Evolutionary conservation across 768 basidiomycete genomes (phyloP).

Genomic region (Tubosaeta brunneosetosa): DNA sequence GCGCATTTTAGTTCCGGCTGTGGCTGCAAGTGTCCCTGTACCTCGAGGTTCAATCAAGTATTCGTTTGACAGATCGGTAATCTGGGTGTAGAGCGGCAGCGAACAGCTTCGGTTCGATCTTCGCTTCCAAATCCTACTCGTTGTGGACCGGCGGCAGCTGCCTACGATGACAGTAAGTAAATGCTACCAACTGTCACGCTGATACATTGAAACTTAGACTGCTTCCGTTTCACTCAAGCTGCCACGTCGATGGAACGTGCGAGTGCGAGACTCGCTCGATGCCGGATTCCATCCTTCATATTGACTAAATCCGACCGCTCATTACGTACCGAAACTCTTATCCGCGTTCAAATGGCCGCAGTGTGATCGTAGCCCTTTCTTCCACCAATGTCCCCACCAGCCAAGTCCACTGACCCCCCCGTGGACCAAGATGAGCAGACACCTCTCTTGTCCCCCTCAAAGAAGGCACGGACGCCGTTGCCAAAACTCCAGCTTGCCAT

Average conservation of each 20-base stretch:
- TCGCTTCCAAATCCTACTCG: background rate
- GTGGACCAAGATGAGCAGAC: conserved; percentile 10
- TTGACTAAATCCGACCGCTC: background rate
- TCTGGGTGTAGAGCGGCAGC: background rate
- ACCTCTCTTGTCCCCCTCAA: conserved; percentile 6
- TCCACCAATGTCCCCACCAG: background rate
- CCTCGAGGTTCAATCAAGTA: no score
- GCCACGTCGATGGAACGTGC: background rate
- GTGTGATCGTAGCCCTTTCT: background rate
- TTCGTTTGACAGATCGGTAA: no score
- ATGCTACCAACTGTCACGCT: no score
- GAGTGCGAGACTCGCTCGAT: background rate
- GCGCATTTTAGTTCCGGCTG: no score
- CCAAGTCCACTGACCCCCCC: background rate
- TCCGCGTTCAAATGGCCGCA: background rate
- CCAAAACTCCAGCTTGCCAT: conserved; percentile 38
- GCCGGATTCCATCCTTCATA: background rate
- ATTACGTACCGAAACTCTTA: background rate
- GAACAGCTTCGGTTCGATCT: background rate
- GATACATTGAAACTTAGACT: background rate
- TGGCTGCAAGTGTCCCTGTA: no score
- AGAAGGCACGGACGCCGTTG: conserved; percentile 26
- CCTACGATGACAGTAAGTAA: background rate
- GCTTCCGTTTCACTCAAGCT: background rate
- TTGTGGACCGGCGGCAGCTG: background rate